These are phyloP conservation scores for Saccharomycopsis synnaedendra DNA, from an alignment of 805 yeast species.

Conservation along the genomic window DNA sequence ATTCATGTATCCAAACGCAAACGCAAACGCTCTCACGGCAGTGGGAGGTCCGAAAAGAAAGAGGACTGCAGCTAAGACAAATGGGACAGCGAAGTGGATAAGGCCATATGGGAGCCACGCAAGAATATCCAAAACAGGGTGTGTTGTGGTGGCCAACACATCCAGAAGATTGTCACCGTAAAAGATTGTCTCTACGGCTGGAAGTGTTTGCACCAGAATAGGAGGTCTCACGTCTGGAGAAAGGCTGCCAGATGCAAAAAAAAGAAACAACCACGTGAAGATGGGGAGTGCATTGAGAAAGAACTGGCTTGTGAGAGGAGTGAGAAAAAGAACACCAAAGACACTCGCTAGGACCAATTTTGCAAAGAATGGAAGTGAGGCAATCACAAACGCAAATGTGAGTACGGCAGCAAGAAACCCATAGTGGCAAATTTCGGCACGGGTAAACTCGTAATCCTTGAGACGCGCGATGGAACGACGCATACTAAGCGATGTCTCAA, in stretches of 20 bases:
- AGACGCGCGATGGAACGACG: constrained; percentile 30
- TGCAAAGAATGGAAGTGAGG: constrained; percentile 40
- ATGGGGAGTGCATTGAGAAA: constrained; percentile 77
- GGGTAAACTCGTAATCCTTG: constrained; percentile 30
- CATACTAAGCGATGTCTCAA: constrained; percentile 38
- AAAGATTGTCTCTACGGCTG: constrained; percentile 83
- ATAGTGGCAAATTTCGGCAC: constrained; percentile 41
- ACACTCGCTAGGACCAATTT: constrained; percentile 25
- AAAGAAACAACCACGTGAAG: constrained; percentile 75
- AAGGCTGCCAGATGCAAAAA: constrained; percentile 65
- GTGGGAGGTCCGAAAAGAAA: constrained; percentile 91
- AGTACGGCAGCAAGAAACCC: constrained; percentile 40
- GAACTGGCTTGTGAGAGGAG: constrained; percentile 79
- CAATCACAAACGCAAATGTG: constrained; percentile 43
- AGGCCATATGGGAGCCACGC: constrained; percentile 97
- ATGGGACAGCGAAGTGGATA: constrained; percentile 83
- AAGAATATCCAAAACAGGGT: constrained; percentile 56
- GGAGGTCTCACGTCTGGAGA: constrained; percentile 72
- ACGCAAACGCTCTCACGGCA: constrained; percentile 69
- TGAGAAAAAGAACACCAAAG: constrained; percentile 34
- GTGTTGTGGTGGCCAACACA: constrained; percentile 64
- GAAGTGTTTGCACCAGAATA: constrained; percentile 79
- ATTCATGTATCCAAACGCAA: constrained; percentile 94
- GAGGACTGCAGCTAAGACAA: constrained; percentile 65
- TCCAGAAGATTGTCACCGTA: constrained; percentile 87